phyloP scores from a whole-genome alignment of 176 grass and related monocot genomes.

The Juncus inflexus region DNA sequence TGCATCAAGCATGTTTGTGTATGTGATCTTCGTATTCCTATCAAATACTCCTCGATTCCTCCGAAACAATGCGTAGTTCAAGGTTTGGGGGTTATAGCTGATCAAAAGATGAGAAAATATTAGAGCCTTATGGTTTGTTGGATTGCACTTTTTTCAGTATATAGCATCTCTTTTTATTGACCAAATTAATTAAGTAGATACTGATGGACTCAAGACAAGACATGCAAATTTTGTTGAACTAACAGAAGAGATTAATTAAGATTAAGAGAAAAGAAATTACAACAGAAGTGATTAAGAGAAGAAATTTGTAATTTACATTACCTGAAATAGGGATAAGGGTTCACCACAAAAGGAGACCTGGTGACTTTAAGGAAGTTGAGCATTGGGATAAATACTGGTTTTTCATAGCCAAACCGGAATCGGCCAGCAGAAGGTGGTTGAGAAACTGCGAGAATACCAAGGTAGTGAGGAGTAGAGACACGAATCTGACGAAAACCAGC shows the following conservation, averaged over 20 bases:
- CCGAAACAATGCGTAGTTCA: constrained; percentile 62
- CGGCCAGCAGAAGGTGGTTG: constrained; percentile 50
- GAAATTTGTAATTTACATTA: neutral
- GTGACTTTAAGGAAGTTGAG: constrained; percentile 56
- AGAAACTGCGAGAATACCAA: constrained; percentile 54
- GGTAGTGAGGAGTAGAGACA: constrained; percentile 68
- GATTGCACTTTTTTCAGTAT: too few species aligned
- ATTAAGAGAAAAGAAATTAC: too few species aligned
- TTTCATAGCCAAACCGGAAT: constrained; percentile 57
- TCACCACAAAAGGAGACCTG: constrained; percentile 59
- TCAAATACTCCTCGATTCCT: constrained; percentile 52
- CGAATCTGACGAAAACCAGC: constrained; percentile 52
- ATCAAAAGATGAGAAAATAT: neutral
- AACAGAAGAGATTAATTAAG: too few species aligned
- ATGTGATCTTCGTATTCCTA: constrained; percentile 50
- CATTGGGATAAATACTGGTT: constrained; percentile 69
- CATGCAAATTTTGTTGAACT: too few species aligned
- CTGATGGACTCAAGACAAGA: too few species aligned
- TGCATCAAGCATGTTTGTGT: constrained; percentile 81
- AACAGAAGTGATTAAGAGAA: too few species aligned
- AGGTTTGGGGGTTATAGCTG: constrained; percentile 57
- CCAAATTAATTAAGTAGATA: too few species aligned
- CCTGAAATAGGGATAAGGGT: constrained; percentile 93
- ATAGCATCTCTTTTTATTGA: too few species aligned
- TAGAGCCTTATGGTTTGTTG: too few species aligned